Base-by-base conservation (phyloP, 2,329 filamentous ascomycete species). In the Pseudogymnoascus sp. region DNA sequence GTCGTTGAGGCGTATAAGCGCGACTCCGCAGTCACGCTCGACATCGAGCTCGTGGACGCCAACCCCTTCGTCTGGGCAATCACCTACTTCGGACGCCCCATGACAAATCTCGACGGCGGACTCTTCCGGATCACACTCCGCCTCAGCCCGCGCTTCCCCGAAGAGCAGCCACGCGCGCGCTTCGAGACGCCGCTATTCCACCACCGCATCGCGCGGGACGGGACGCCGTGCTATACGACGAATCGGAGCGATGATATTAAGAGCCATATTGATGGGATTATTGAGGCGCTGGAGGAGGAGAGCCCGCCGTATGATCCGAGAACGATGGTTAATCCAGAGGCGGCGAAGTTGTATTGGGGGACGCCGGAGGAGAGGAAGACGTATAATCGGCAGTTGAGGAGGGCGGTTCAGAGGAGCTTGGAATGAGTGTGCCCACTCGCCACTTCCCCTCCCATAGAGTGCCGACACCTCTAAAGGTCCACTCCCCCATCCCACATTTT, bases 81-180 rank as follows among this genome's bases (percentile, higher is more conserved):
- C 63, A 94, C 90, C 1, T 92, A 96, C 72, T 95, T 97, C 71
- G 94, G 94, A 26, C 84, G 87, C 61, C 90, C 92, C 0, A 95
- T 94, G 88, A 96, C 92, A 5, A 92, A 96, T 67, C 83, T 97
- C 1, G 93, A 97, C 68, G 93, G 92, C 13, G 92, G 93, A 1
- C 82, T 97, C 64, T 93, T 97, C 77, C 84, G 84, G 64, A 87
- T 97, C 72, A 87, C 81, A 68, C 79, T 97, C 61, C 80, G 80
- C 69, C 87, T 97, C 69, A 96, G 91, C 68, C 87, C 90, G 5
- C 83, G 85, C 5, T 97, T 97, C 70, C 94, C 94, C 0, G 84
- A 90, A 40, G 90, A 95, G 68, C 90, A 96, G 68, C 94, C 93
- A 24, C 86, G 93, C 35, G 88, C 92, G 61, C 86, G 81, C 64